These are phyloP conservation scores for Nematodospora valgi DNA, from an alignment of 805 yeast genomes.

Conservation along the genomic window DNA sequence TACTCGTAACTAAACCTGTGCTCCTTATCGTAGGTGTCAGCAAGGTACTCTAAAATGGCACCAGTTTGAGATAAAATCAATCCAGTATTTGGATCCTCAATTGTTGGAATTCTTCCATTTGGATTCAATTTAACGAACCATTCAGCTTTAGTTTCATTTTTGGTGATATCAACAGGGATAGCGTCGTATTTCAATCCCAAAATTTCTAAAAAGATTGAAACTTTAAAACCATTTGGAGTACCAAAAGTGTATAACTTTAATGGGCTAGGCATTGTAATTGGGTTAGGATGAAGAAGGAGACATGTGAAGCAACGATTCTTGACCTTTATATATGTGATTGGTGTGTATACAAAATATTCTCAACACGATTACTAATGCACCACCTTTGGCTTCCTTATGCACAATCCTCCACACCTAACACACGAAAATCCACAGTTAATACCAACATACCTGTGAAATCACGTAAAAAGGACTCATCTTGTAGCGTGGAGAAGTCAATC, in stretches of 20 bases:
- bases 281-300: background rate
- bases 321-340: no score
- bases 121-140: conserved; percentile 58
- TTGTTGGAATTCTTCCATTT: conserved; percentile 61
- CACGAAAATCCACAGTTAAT: no score
- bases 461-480: no score
- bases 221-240: conserved; percentile 47
- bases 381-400: no score
- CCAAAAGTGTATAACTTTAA: conserved; percentile 19
- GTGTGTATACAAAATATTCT: no score
- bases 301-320: no score
- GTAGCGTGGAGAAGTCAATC: no score
- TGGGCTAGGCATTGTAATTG: conserved; percentile 6
- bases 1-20: conserved; percentile 39
- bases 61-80: conserved; percentile 55
- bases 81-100: conserved; percentile 42
- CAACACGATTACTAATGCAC: no score
- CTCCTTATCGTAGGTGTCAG: conserved; percentile 58
- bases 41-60: conserved; percentile 57
- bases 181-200: conserved; percentile 41
- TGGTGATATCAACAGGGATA: conserved; percentile 38
- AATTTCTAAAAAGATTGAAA: conserved; percentile 38
- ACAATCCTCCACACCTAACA: no score
- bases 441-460: no score
- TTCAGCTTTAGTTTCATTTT: conserved; percentile 48